Evolutionary conservation across 2,329 filamentous ascomycete species (phyloP).

Genomic region (Scedosporium dehoogii): DNA sequence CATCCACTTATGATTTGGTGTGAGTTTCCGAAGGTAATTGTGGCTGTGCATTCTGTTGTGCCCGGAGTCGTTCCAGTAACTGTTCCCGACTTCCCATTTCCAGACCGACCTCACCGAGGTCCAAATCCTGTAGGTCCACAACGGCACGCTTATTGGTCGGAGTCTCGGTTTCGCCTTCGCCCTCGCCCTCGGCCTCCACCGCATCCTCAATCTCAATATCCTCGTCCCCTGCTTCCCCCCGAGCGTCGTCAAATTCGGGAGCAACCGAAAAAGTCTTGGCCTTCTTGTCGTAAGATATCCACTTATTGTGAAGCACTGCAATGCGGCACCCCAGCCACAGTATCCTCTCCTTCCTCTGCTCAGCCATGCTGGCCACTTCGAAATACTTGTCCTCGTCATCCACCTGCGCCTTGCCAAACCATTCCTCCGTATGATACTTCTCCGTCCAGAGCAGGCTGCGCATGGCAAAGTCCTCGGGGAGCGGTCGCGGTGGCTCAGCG

Average conservation of each 20-base stretch:
- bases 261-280: constrained; percentile 28
- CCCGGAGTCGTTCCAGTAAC: not conserved
- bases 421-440: constrained; percentile 46
- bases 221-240: not conserved
- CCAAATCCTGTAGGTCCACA: not conserved
- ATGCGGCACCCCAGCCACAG: constrained; percentile 46
- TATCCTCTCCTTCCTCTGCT: constrained; percentile 47
- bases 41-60: not conserved
- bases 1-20: too few relatives aligned
- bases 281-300: constrained; percentile 32
- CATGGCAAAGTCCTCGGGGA: constrained; percentile 61
- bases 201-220: not conserved
- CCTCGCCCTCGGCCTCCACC: not conserved
- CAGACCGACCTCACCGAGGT: not conserved
- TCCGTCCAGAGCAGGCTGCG: constrained; percentile 53
- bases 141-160: not conserved
- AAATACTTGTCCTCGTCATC: constrained; percentile 61
- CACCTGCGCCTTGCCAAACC: constrained; percentile 47
- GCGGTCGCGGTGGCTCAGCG: constrained; percentile 27
- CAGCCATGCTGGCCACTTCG: constrained; percentile 48
- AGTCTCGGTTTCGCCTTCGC: not conserved
- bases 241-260: not conserved
- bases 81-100: not conserved
- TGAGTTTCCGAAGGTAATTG: too few relatives aligned
- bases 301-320: constrained; percentile 24